Evolutionary conservation across 192 early-diverging fungal species (phyloP).

Genomic region (Coemansia sp.): DNA sequence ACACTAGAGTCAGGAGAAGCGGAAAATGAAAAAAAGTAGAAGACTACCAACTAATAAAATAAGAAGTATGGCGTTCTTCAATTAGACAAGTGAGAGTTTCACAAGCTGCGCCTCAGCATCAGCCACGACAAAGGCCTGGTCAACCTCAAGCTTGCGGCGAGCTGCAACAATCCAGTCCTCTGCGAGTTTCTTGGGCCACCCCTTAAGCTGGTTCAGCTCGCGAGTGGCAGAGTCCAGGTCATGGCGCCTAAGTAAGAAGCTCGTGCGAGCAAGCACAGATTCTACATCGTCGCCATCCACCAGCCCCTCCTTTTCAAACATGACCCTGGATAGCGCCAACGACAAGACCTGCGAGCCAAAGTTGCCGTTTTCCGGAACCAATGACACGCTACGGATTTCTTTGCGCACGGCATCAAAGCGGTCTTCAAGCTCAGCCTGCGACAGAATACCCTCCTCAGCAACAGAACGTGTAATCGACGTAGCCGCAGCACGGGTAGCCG

Average conservation of each 20-base stretch:
- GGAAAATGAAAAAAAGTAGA: not conserved
- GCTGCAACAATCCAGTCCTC: conserved; percentile 85
- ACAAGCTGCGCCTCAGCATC: conserved; percentile 53
- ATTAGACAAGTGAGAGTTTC: conserved; percentile 36
- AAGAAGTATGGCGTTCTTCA: not conserved
- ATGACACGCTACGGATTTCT: conserved; percentile 71
- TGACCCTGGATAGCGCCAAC: conserved; percentile 64
- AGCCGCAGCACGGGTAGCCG: conserved; percentile 61
- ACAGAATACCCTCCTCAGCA: conserved; percentile 64
- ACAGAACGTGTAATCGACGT: conserved; percentile 58
- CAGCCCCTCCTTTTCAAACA: conserved; percentile 84
- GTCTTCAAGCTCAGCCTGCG: conserved; percentile 62
- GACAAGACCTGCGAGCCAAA: conserved; percentile 80
- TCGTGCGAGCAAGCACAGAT: conserved; percentile 73
- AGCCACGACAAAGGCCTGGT: conserved; percentile 80
- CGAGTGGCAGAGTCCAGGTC: conserved; percentile 85
- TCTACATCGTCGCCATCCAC: conserved; percentile 86
- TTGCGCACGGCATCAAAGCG: conserved; percentile 70
- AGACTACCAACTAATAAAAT: not conserved
- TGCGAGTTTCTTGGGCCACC: conserved; percentile 85
- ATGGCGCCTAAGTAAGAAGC: conserved; percentile 69
- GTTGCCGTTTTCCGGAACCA: conserved; percentile 86
- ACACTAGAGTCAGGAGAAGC: not conserved
- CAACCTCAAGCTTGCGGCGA: conserved; percentile 78
- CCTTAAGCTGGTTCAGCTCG: conserved; percentile 89